Percentiles rank a stretch among this genome's conserved stretches.
These are phyloP conservation scores for Plantago coronopus DNA, from an alignment of 305 asterid species.

Conservation along the genomic window DNA sequence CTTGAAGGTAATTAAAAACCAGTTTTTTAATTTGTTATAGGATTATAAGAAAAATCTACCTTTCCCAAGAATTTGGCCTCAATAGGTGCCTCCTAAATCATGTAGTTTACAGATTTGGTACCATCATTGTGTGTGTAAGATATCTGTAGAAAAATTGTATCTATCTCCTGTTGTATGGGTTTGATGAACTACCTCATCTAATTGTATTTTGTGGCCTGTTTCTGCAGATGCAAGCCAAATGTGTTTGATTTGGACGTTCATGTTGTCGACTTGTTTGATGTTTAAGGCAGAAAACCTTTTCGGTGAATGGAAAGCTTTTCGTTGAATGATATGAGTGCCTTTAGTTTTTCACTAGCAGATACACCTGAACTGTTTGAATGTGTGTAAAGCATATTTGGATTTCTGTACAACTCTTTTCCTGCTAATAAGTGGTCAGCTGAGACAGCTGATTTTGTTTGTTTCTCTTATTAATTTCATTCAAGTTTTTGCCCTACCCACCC, in stretches of 20 bases:
- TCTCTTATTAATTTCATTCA: too few relatives aligned
- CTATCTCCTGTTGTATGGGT: background rate
- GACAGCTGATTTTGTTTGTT: too few relatives aligned
- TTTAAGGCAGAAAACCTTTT: background rate
- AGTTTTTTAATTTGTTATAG: too few relatives aligned
- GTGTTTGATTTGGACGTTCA: background rate
- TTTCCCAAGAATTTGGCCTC: too few relatives aligned
- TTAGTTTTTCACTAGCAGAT: background rate
- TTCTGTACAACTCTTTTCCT: too few relatives aligned
- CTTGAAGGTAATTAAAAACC: too few relatives aligned
- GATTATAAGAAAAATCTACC: too few relatives aligned
- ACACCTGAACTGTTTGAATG: too few relatives aligned
- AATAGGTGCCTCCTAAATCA: too few relatives aligned
- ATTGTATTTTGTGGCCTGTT: background rate
- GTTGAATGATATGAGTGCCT: background rate
- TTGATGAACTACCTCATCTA: background rate
- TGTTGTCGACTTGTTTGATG: conserved; percentile 1
- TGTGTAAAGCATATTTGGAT: too few relatives aligned
- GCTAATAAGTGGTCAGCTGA: too few relatives aligned
- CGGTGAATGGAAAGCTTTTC: background rate
- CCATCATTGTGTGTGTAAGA: background rate
- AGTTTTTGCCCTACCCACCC: too few relatives aligned
- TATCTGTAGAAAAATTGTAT: background rate
- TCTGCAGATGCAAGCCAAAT: conserved; percentile 11
- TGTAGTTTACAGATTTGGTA: background rate